These are phyloP conservation scores for Acanthamoeba sp. DNA, from an alignment of 208 protist genomes.

Conservation along the genomic window DNA sequence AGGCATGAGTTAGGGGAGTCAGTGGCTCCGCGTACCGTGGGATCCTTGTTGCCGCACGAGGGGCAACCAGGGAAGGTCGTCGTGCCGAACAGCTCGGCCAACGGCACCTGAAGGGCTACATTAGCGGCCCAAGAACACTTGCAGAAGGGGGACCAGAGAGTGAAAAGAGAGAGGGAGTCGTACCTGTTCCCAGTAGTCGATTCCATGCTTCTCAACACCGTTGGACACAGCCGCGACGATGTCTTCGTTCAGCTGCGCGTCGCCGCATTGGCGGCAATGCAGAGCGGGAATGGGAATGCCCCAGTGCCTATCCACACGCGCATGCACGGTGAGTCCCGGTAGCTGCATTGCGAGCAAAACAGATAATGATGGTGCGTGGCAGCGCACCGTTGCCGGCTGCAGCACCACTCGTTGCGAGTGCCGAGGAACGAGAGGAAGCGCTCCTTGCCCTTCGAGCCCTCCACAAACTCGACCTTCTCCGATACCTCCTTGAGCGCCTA, in stretches of 20 bases:
- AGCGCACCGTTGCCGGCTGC: neutral
- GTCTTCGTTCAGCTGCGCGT: neutral
- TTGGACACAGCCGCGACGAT: neutral
- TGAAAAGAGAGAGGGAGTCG: neutral
- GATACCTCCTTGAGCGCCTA: constrained; percentile 1
- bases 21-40: neutral
- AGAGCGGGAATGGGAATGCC: constrained; percentile 45
- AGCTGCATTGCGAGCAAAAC: neutral
- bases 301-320: neutral
- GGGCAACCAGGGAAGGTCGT: neutral
- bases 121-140: neutral
- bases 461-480: constrained; percentile 15
- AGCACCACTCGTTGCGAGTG: constrained; percentile 31
- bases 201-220: neutral
- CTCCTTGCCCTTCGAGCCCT: neutral
- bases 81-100: neutral
- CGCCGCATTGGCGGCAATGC: constrained; percentile 6
- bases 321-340: neutral
- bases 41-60: neutral
- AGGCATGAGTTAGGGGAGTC: no score
- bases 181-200: constrained; percentile 34
- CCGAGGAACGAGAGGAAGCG: constrained; percentile 6
- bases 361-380: no score
- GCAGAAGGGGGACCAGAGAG: neutral
- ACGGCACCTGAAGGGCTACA: neutral